These are phyloP conservation scores for Typha latifolia DNA, from an alignment of 176 grass and related monocot species.

Conservation along the genomic window DNA sequence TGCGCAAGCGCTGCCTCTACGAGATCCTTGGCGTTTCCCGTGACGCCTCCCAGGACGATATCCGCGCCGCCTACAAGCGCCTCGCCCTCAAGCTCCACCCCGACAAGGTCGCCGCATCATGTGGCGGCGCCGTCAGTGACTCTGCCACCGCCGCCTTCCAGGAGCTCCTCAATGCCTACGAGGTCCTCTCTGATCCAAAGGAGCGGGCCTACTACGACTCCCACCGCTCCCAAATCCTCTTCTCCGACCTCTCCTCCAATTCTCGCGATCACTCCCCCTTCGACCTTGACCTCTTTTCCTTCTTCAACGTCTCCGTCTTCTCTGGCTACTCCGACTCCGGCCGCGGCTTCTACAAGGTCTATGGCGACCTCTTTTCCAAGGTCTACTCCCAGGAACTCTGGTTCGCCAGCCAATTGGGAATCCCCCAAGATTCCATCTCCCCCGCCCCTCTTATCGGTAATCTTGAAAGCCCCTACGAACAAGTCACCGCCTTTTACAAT, in stretches of 20 bases:
- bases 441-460: slow-evolving; percentile 71
- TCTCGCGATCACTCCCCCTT: slow-evolving; percentile 29
- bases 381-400: slow-evolving; percentile 70
- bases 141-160: slow-evolving; percentile 82
- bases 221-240: slow-evolving; percentile 91
- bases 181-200: slow-evolving; percentile 78
- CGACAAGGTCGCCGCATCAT: slow-evolving; percentile 56
- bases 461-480: slow-evolving; percentile 59
- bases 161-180: slow-evolving; percentile 81
- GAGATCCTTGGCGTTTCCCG: slow-evolving; percentile 63
- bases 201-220: slow-evolving; percentile 93
- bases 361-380: slow-evolving; percentile 67
- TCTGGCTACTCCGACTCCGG: slow-evolving; percentile 74
- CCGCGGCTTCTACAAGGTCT: slow-evolving; percentile 91
- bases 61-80: slow-evolving; percentile 69
- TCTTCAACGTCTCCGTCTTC: slow-evolving; percentile 61
- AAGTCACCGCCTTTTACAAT: slow-evolving; percentile 75
- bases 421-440: slow-evolving; percentile 31
- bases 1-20: slow-evolving; percentile 77
- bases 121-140: slow-evolving; percentile 10
- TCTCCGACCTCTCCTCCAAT: slow-evolving; percentile 41
- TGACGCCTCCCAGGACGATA: slow-evolving; percentile 54
- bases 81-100: slow-evolving; percentile 89
- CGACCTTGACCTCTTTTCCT: slow-evolving; percentile 66
- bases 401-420: slow-evolving; percentile 58